Evolutionary conservation across 768 basidiomycete genomes (phyloP).

Genomic region (Gloeopeniophorella convolvens): DNA sequence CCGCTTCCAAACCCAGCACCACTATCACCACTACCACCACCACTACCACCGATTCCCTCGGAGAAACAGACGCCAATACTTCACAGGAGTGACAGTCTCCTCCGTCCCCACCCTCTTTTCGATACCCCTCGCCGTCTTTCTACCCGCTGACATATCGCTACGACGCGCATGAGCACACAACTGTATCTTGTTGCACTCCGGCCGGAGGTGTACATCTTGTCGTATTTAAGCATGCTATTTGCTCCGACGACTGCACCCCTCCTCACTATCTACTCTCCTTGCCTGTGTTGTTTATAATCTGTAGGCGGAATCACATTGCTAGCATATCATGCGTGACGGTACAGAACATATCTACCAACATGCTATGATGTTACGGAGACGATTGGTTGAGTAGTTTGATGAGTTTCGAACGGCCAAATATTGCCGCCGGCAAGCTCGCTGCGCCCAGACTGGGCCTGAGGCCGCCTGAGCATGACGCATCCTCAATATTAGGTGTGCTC

Average conservation of each 20-base stretch:
- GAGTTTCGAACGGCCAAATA: too few species aligned
- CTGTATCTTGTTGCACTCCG: conserved; percentile 1
- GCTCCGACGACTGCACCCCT: not conserved
- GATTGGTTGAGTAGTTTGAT: too few species aligned
- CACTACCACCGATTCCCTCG: not conserved
- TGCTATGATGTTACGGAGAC: too few species aligned
- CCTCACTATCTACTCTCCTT: too few species aligned
- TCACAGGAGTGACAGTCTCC: not conserved
- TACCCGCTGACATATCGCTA: not conserved
- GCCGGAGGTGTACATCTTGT: not conserved
- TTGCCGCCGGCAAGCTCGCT: too few species aligned
- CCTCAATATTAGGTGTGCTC: too few species aligned
- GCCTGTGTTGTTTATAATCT: too few species aligned
- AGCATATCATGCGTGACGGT: too few species aligned
- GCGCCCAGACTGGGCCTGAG: too few species aligned
- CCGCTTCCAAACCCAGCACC: not conserved
- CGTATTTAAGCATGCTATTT: conserved; percentile 1
- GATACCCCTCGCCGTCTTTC: not conserved
- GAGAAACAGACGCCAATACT: not conserved
- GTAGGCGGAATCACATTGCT: too few species aligned
- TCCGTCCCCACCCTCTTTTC: not conserved
- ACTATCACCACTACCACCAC: not conserved
- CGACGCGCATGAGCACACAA: not conserved
- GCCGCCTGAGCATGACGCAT: too few species aligned
- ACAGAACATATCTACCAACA: too few species aligned